Percentiles rank a stretch among this genome's conserved stretches.
Conservation (phyloP, 2,329 filamentous ascomycete species). For the Cordyceps cateniannulata region DNA sequence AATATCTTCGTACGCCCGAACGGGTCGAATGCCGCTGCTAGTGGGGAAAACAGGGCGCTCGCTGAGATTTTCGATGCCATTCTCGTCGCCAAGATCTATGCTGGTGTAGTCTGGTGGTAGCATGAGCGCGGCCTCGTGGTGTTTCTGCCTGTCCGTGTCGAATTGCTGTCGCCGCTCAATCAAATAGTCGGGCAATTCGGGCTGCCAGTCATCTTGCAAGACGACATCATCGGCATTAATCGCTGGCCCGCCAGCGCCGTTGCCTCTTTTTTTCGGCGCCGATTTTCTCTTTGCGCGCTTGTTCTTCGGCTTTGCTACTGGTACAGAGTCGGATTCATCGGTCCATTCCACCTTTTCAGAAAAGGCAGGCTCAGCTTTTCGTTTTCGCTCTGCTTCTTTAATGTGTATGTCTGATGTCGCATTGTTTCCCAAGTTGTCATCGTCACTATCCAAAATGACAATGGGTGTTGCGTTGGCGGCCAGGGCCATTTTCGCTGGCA, state of each 20-base stretch:
- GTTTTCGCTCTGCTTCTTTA: conserved; percentile 22
- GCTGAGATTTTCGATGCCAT: conserved; percentile 33
- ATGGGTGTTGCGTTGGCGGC: background rate
- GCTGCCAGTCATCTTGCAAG: conserved; percentile 39
- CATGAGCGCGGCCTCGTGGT: conserved; percentile 64
- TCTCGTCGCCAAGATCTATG: conserved; percentile 58
- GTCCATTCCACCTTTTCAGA: conserved; percentile 46
- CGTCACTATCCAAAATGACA: conserved; percentile 10
- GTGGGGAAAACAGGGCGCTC: conserved; percentile 64
- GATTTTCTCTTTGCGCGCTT: conserved; percentile 28
- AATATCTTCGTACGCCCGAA: conserved; percentile 67
- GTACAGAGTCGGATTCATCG: conserved; percentile 55
- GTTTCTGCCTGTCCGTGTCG: conserved; percentile 50
- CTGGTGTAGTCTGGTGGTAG: conserved; percentile 72
- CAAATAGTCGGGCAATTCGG: conserved; percentile 67
- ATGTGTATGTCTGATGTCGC: background rate
- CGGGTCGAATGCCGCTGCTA: conserved; percentile 52
- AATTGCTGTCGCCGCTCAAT: conserved; percentile 62
- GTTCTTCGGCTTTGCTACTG: conserved; percentile 44
- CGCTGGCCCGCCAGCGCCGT: conserved; percentile 18
- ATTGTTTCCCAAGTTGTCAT: background rate
- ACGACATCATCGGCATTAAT: conserved; percentile 26
- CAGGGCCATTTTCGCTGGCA: background rate
- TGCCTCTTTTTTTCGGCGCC: conserved; percentile 21
- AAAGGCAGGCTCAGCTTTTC: conserved; percentile 30